Conservation (phyloP, 257 asterid genomes). For the Fraxinus excelsior region DNA sequence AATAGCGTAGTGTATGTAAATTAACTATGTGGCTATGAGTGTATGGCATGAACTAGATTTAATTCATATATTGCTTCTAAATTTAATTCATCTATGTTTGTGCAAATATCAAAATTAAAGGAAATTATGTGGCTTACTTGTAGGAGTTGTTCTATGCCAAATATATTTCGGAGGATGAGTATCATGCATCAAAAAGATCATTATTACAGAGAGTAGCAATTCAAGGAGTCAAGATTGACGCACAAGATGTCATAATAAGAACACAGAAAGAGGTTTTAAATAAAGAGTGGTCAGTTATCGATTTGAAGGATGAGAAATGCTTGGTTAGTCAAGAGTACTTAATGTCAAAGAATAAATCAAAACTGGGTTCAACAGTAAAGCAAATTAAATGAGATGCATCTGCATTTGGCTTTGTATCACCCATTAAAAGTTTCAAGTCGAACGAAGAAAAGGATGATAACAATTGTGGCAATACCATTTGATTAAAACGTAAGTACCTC, state of each 20-base stretch:
- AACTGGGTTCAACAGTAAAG: slow-evolving; percentile 24
- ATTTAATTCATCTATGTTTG: too few relatives aligned
- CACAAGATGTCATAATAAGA: slow-evolving; percentile 62
- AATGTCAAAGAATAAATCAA: slow-evolving; percentile 36
- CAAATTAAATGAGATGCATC: too few relatives aligned
- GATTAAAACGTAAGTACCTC: background rate
- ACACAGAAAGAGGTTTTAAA: slow-evolving; percentile 40
- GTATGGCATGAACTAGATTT: background rate
- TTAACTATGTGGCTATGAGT: too few relatives aligned
- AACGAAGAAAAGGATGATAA: slow-evolving; percentile 36
- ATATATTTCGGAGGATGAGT: slow-evolving; percentile 87
- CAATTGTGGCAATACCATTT: slow-evolving; percentile 20
- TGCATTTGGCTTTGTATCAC: slow-evolving; percentile 44
- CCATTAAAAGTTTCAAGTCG: slow-evolving; percentile 39
- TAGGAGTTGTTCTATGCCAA: slow-evolving; percentile 80
- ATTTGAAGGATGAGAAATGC: slow-evolving; percentile 57
- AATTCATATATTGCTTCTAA: too few relatives aligned
- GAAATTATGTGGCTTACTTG: background rate
- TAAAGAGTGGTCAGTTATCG: slow-evolving; percentile 76
- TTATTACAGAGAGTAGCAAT: slow-evolving; percentile 78
- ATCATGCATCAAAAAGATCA: slow-evolving; percentile 80
- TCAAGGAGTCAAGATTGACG: slow-evolving; percentile 92
- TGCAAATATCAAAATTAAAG: background rate
- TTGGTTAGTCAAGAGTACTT: slow-evolving; percentile 28
- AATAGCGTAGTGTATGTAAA: too few relatives aligned